Percentiles rank a stretch among this genome's conserved stretches.
phyloP scores from a whole-genome alignment of 805 yeast genomes.

The Yamadazyma philogaea region DNA sequence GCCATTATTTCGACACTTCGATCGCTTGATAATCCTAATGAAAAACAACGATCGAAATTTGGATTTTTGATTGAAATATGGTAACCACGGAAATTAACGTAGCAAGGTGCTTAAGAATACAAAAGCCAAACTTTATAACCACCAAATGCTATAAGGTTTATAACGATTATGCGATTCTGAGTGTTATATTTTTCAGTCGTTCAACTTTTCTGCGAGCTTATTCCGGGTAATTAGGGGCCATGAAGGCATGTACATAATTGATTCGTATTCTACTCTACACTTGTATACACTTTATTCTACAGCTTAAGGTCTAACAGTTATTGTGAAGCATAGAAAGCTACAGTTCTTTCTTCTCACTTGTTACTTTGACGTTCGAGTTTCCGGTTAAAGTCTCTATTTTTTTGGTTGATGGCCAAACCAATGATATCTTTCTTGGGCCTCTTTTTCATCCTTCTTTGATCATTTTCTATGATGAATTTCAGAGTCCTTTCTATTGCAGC shows the following conservation, averaged over 20 bases:
- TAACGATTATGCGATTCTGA: constrained; percentile 4
- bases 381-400: constrained; percentile 70
- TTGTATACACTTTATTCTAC: not conserved
- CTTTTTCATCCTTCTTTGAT: constrained; percentile 32
- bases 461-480: constrained; percentile 29
- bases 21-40: not conserved
- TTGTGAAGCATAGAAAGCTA: no score
- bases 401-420: constrained; percentile 58
- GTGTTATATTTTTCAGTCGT: constrained; percentile 5
- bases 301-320: no score
- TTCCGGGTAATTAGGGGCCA: constrained; percentile 5
- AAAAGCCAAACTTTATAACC: not conserved
- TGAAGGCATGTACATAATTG: not conserved
- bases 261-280: not conserved
- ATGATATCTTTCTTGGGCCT: constrained; percentile 23
- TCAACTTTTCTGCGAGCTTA: constrained; percentile 5
- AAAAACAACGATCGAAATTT: not conserved
- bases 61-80: not conserved
- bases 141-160: constrained; percentile 3
- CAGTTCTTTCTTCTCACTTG: not conserved
- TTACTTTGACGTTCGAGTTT: constrained; percentile 54
- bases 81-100: not conserved
- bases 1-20: constrained; percentile 3
- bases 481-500: constrained; percentile 27
- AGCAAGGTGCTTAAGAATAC: not conserved